Conservation (phyloP, 1,284 basidiomycete genomes). For the Cerioporus squamosus region DNA sequence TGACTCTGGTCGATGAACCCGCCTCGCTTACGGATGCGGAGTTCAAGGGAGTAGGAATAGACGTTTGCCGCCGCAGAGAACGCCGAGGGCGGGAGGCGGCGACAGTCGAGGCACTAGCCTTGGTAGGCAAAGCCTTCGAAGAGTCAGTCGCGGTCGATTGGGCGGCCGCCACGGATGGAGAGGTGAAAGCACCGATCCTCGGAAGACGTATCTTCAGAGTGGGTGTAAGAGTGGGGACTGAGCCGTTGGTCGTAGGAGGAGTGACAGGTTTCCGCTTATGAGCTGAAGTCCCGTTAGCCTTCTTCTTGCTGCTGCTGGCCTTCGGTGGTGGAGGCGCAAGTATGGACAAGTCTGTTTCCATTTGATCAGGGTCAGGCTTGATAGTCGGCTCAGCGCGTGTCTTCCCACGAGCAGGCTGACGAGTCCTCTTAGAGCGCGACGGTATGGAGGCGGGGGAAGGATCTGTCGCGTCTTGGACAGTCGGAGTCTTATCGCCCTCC, state of each 20-base stretch:
- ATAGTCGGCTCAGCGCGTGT: background rate
- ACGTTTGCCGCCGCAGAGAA: constrained; percentile 19
- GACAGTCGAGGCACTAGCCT: constrained; percentile 1
- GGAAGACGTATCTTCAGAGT: constrained; percentile 64
- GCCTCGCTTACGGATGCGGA: constrained; percentile 24
- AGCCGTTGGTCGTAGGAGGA: constrained; percentile 15
- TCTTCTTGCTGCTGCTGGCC: constrained; percentile 9
- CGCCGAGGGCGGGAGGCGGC: constrained; percentile 23
- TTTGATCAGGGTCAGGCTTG: constrained; percentile 8
- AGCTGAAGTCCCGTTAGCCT: constrained; percentile 5
- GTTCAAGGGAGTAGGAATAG: constrained; percentile 23
- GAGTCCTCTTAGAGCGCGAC: constrained; percentile 16
- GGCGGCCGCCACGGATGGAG: constrained; percentile 20
- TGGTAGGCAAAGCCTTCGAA: constrained; percentile 16
- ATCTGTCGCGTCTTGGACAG: background rate
- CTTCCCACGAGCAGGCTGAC: constrained; percentile 13
- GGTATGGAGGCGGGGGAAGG: constrained; percentile 6
- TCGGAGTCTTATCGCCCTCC: background rate
- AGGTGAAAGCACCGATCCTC: constrained; percentile 40
- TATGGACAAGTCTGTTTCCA: background rate
- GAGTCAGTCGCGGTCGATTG: constrained; percentile 9
- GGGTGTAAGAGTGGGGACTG: constrained; percentile 34
- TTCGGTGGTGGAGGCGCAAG: background rate
- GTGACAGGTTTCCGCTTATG: constrained; percentile 14
- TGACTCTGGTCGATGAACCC: constrained; percentile 10